Conservation (phyloP, 2,329 filamentous ascomycete genomes). For the Fonsecaea pedrosoi region DNA sequence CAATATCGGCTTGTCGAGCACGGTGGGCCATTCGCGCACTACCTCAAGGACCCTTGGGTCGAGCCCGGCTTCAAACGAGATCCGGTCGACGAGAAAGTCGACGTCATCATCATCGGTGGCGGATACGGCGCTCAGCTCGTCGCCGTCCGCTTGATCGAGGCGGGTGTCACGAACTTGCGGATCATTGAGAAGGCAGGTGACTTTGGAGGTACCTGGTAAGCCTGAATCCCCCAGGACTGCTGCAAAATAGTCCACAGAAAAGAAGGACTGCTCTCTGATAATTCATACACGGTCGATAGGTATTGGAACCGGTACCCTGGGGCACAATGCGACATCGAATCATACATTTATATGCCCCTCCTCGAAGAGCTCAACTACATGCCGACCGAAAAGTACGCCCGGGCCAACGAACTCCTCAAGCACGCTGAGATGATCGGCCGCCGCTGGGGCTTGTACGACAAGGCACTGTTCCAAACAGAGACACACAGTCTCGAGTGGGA, state of each 20-base stretch:
- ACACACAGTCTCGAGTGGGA: conserved; percentile 32
- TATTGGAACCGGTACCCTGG: conserved; percentile 41
- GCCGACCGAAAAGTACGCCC: conserved; percentile 35
- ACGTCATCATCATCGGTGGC: conserved; percentile 22
- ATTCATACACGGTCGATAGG: neutral
- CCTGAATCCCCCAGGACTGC: neutral
- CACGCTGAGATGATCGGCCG: conserved; percentile 32
- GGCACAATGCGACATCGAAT: conserved; percentile 29
- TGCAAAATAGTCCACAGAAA: neutral
- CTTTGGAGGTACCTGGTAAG: conserved; percentile 38
- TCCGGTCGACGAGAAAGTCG: conserved; percentile 26
- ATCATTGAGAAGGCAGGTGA: conserved; percentile 24
- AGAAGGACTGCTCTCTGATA: neutral
- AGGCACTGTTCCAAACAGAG: conserved; percentile 34
- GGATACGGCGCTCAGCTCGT: conserved; percentile 23
- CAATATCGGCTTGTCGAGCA: conserved; percentile 26
- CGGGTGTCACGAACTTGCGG: conserved; percentile 18
- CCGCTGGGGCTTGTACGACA: conserved; percentile 27
- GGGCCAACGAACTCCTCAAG: conserved; percentile 29
- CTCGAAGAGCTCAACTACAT: conserved; percentile 35
- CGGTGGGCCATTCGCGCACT: conserved; percentile 25
- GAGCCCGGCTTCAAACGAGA: conserved; percentile 26
- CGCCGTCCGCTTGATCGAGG: conserved; percentile 26
- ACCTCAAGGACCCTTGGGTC: conserved; percentile 30
- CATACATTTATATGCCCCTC: conserved; percentile 36